Conservation (phyloP, 169 alveolate genomes). For the Plasmodium coatneyi region DNA sequence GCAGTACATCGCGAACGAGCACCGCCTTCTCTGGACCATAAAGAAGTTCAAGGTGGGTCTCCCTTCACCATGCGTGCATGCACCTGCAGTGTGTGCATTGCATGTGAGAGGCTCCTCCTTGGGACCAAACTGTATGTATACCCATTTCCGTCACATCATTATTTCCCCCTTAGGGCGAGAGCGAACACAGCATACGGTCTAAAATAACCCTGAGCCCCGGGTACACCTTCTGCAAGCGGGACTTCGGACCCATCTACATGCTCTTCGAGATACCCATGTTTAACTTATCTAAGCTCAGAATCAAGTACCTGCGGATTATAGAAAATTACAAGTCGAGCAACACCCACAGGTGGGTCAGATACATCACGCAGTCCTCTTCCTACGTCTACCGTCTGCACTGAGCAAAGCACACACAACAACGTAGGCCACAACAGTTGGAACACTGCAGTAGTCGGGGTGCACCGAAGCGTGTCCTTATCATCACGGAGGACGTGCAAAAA, state of each 20-base stretch:
- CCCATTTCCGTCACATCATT: neutral
- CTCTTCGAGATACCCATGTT: constrained; percentile 96
- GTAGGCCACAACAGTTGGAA: neutral
- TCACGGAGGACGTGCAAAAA: neutral
- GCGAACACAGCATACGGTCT: constrained; percentile 61
- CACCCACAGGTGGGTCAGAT: constrained; percentile 97
- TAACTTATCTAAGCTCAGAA: constrained; percentile 93
- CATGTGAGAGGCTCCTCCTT: neutral
- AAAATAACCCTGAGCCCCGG: constrained; percentile 79
- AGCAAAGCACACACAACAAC: neutral
- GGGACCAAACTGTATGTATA: neutral
- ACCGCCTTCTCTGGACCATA: constrained; percentile 91
- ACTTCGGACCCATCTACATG: constrained; percentile 93
- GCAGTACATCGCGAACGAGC: constrained; percentile 87
- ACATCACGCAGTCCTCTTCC: constrained; percentile 94
- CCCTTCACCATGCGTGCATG: constrained; percentile 41
- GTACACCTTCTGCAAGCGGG: constrained; percentile 83
- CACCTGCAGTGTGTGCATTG: neutral
- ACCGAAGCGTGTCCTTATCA: neutral
- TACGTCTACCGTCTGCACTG: constrained; percentile 90
- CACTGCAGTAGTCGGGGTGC: neutral
- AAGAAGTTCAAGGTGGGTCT: constrained; percentile 91
- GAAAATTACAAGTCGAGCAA: constrained; percentile 86
- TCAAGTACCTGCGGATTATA: constrained; percentile 92
- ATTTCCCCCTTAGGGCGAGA: constrained; percentile 9